A percentile compares a stretch with the other conserved stretches of the same genome.
Evolutionary conservation across 2,329 filamentous ascomycete species (phyloP).

Genomic region (Penicillium sp.): DNA sequence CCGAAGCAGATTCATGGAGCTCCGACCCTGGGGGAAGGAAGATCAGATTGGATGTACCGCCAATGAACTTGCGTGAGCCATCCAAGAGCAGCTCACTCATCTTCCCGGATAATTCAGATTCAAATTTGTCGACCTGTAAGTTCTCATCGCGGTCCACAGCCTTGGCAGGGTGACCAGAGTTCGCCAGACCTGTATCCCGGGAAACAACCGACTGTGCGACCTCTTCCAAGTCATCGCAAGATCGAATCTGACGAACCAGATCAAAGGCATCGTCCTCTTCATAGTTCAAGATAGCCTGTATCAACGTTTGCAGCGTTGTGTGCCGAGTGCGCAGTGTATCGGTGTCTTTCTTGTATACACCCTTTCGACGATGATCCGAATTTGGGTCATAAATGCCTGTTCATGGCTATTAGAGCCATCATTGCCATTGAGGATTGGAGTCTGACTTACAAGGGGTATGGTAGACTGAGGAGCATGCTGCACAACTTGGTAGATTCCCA

Average conservation of each 20-base stretch:
- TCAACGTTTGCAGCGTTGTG: constrained; percentile 82
- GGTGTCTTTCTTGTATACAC: constrained; percentile 90
- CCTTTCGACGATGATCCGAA: constrained; percentile 91
- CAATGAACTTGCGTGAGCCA: constrained; percentile 82
- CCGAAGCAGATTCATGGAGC: constrained; percentile 34
- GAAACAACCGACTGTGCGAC: constrained; percentile 56
- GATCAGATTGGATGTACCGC: constrained; percentile 88
- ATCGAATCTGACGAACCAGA: constrained; percentile 79
- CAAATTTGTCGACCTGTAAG: constrained; percentile 48
- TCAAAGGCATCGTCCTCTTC: constrained; percentile 77
- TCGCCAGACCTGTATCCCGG: constrained; percentile 45
- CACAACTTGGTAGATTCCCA: constrained; percentile 82
- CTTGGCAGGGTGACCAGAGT: constrained; percentile 15
- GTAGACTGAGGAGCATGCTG: constrained; percentile 93
- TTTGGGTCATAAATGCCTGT: constrained; percentile 93
- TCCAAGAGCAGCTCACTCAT: constrained; percentile 89
- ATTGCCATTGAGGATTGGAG: neutral
- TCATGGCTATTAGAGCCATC: constrained; percentile 1
- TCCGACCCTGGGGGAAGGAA: constrained; percentile 58
- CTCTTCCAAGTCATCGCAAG: constrained; percentile 67
- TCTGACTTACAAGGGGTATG: constrained; percentile 37
- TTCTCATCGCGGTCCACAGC: constrained; percentile 36
- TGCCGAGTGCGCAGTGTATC: constrained; percentile 81
- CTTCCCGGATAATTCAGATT: constrained; percentile 79
- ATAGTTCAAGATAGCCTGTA: constrained; percentile 88